Conservation (phyloP, 768 basidiomycete genomes). For the Tremella fuciformis region DNA sequence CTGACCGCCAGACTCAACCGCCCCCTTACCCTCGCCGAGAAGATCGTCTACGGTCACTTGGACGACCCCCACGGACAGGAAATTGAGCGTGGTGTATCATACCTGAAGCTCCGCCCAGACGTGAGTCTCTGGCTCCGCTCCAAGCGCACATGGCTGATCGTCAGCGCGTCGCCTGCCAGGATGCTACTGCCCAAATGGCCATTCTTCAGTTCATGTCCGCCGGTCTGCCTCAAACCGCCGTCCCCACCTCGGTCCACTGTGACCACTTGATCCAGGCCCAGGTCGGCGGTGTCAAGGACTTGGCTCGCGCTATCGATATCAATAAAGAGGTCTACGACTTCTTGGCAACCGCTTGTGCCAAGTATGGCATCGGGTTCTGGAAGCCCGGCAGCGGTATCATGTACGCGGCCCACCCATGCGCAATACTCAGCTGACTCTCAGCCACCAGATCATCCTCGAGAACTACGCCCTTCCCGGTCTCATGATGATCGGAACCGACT, state of each 20-base stretch:
- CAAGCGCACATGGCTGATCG: neutral
- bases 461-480: constrained; percentile 99
- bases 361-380: constrained; percentile 99
- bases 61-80: constrained; percentile 71
- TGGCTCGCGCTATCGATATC: constrained; percentile 82
- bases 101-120: constrained; percentile 96
- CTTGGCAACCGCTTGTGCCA: constrained; percentile 92
- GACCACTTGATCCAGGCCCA: constrained; percentile 99
- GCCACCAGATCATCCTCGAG: constrained; percentile 94
- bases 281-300: constrained; percentile 86
- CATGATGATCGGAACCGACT: constrained; percentile 99
- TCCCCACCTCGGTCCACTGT: constrained; percentile 97
- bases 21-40: constrained; percentile 89
- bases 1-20: constrained; percentile 66
- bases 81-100: constrained; percentile 81
- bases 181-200: constrained; percentile 78
- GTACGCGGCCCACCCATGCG: constrained; percentile 23
- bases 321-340: constrained; percentile 99
- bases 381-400: constrained; percentile 99
- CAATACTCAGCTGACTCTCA: constrained; percentile 13
- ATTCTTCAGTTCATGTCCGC: constrained; percentile 99
- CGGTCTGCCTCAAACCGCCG: constrained; percentile 94
- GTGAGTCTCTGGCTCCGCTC: constrained; percentile 58
- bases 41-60: constrained; percentile 96
- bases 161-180: constrained; percentile 57